Evolutionary conservation across 768 basidiomycete species (phyloP), one percentile per base, ranked within the genome.

Genomic region (Calocera cornea): DNA sequence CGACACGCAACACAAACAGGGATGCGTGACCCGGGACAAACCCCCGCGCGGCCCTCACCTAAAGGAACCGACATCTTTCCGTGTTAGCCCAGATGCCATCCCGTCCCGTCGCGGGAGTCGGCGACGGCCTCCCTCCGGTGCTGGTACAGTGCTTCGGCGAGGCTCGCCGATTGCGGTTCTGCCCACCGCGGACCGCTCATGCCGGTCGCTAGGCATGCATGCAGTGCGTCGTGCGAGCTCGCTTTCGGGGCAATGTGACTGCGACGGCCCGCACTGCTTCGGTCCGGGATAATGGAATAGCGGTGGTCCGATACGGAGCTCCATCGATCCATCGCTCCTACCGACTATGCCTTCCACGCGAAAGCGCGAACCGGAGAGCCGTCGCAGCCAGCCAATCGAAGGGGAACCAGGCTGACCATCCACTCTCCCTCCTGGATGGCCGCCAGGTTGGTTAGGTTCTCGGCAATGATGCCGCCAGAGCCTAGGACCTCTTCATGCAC

Each of bases 361-460:
- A 84, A 84, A 2, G 87, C 89, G 69, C 88, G 80, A n/a, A 88
- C 78, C 0, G 88, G 88, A 16, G 86, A 86, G 2, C 86, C 88
- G 72, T 90, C 89, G 27, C 81, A 79, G 0, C 79, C 82, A 2
- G 76, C 77, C n/a, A 90, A 66, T 27, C 79, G 83, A 64, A 90
- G 72, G 0, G 88, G 88, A 41, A 85, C 72, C 65, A 89, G 72
- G 66, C 82, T 83, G 38, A 87, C 82, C 66, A 79, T 76, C 73
- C 78, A 80, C 0, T 74, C 72, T 36, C 74, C 73, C 31, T 47
- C 66, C 7, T 71, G 67, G 34, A 88, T 72, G 60, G 69, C 69
- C 34, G 80, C 81, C 66, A 90, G 71, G 65, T 84, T 83, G 11
- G 77, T 83, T 72, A 90, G 67, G 70, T 90, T 91, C 78, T 90